A percentile compares a stretch with the other conserved stretches of the same genome.
phyloP scores from a whole-genome alignment of 345 rosid species.

The Durio zibethinus region DNA sequence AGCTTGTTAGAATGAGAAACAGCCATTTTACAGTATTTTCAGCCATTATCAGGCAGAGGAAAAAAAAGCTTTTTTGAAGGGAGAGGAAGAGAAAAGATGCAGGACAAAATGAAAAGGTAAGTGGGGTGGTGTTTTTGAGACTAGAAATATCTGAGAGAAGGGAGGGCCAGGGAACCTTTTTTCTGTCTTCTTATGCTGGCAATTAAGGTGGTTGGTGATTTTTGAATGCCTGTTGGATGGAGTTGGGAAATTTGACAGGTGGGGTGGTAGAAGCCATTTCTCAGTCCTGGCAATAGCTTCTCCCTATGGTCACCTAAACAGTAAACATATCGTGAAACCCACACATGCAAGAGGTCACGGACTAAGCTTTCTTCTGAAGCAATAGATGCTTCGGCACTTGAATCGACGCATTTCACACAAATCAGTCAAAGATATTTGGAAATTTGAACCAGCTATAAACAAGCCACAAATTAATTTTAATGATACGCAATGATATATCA shows the following conservation, averaged over 20 bases:
- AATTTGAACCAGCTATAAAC: too few species aligned
- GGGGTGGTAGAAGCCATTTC: conserved; percentile 15
- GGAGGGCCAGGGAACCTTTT: conserved; percentile 2
- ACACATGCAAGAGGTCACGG: too few species aligned
- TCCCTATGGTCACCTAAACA: background rate
- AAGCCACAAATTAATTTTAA: too few species aligned
- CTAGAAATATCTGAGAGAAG: conserved; percentile 18
- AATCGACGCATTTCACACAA: too few species aligned
- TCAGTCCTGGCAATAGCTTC: background rate
- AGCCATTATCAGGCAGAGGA: conserved; percentile 34
- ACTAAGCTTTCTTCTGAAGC: too few species aligned
- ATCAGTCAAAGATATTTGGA: too few species aligned
- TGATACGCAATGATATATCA: too few species aligned
- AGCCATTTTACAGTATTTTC: conserved; percentile 39
- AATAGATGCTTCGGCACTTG: too few species aligned
- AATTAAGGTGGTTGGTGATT: conserved; percentile 35
- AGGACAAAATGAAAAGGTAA: background rate
- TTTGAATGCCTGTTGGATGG: conserved; percentile 31
- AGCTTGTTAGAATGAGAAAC: conserved; percentile 30
- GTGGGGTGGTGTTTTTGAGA: conserved; percentile 8
- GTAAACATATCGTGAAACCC: background rate
- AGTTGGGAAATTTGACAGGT: conserved; percentile 11
- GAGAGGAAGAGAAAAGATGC: background rate
- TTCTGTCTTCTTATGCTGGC: conserved; percentile 12
- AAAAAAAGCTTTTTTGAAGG: background rate